Conservation (phyloP, 495 filamentous ascomycete genomes). For the Penicillium lagena region DNA sequence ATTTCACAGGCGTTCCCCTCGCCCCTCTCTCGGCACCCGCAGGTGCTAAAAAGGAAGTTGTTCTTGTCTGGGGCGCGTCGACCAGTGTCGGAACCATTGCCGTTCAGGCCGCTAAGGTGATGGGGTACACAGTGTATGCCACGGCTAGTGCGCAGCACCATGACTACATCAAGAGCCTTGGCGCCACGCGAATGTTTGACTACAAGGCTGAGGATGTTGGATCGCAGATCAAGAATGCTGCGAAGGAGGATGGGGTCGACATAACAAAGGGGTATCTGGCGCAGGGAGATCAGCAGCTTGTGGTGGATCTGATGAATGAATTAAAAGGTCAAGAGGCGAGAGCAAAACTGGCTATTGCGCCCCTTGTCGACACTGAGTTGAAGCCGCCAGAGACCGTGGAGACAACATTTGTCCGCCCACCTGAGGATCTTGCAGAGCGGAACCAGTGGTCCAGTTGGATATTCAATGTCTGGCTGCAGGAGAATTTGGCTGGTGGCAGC, state of each 20-base stretch:
- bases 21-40: slow-evolving; percentile 16
- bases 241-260: slow-evolving; percentile 25
- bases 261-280: slow-evolving; percentile 24
- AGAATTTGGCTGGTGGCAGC: slow-evolving; percentile 3
- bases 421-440: slow-evolving; percentile 15
- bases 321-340: slow-evolving; percentile 20
- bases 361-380: slow-evolving; percentile 19
- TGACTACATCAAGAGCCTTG: slow-evolving; percentile 35
- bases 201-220: slow-evolving; percentile 33
- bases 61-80: slow-evolving; percentile 45
- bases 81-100: slow-evolving; percentile 35
- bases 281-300: slow-evolving; percentile 10
- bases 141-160: slow-evolving; percentile 40
- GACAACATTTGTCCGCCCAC: slow-evolving; percentile 20
- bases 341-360: not conserved
- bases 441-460: slow-evolving; percentile 18
- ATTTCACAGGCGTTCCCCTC: slow-evolving; percentile 26
- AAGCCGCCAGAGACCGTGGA: slow-evolving; percentile 23
- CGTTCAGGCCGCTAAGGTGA: slow-evolving; percentile 32
- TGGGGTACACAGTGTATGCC: slow-evolving; percentile 39
- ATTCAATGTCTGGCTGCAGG: slow-evolving; percentile 35
- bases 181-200: slow-evolving; percentile 38
- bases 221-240: slow-evolving; percentile 26
- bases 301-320: slow-evolving; percentile 23
- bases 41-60: slow-evolving; percentile 18